phyloP scores from a whole-genome alignment of 1,139 yeast genomes.

The Kodamaea sp. region DNA sequence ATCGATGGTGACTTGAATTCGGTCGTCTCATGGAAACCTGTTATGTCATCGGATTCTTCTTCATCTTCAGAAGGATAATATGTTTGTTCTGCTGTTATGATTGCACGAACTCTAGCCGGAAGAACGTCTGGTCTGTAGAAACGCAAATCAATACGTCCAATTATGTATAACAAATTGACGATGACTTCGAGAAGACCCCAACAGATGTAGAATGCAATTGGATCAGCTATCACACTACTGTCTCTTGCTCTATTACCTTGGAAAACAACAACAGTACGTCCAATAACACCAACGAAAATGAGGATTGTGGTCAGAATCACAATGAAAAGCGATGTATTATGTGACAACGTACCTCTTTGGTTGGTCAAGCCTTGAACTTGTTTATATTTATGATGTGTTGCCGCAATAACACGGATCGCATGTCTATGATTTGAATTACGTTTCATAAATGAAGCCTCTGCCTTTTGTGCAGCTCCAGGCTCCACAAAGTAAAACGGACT shows the following conservation, averaged over 20 bases:
- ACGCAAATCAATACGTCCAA: constrained; percentile 67
- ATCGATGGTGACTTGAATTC: constrained; percentile 1
- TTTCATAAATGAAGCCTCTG: constrained; percentile 50
- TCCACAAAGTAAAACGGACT: constrained; percentile 52
- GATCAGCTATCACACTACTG: constrained; percentile 12
- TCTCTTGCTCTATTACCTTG: constrained; percentile 17
- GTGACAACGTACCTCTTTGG: constrained; percentile 46
- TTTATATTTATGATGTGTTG: constrained; percentile 42
- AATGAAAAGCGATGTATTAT: constrained; percentile 45
- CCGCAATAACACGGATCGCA: constrained; percentile 48
- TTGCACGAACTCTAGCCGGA: constrained; percentile 36
- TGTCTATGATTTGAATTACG: constrained; percentile 49
- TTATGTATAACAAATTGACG: constrained; percentile 51
- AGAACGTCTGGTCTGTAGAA: constrained; percentile 72
- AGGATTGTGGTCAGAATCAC: constrained; percentile 50
- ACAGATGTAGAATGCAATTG: constrained; percentile 62
- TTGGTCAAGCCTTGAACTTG: constrained; percentile 44
- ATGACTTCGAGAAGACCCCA: constrained; percentile 66
- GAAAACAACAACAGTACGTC: constrained; percentile 56
- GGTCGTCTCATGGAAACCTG: constrained; percentile 4
- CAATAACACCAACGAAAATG: constrained; percentile 54
- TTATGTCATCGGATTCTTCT: constrained; percentile 13
- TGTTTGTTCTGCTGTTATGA: constrained; percentile 44
- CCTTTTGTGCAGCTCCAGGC: constrained; percentile 44
- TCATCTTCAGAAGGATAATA: constrained; percentile 26